These are phyloP conservation scores for Beverwykella pulmonaria DNA, from an alignment of 495 filamentous ascomycete species.

Conservation along the genomic window DNA sequence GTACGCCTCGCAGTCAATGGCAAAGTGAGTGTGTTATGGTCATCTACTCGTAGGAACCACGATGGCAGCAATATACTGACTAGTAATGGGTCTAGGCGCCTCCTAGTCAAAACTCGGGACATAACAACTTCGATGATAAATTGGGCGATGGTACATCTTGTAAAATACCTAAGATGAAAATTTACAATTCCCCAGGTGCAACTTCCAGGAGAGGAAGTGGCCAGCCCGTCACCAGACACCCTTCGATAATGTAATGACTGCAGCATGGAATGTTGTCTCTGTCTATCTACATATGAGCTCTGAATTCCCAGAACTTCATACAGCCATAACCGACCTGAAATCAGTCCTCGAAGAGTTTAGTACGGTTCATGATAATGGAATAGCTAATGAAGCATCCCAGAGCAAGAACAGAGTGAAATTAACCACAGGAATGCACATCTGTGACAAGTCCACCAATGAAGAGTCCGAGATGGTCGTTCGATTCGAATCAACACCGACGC, in stretches of 20 bases:
- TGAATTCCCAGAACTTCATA: constrained; percentile 17
- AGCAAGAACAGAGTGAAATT: constrained; percentile 2
- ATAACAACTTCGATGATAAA: neutral
- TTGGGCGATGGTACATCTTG: neutral
- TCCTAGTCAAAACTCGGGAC: neutral
- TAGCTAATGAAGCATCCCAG: neutral
- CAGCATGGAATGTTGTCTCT: constrained; percentile 23
- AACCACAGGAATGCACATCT: no score
- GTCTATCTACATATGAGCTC: constrained; percentile 10
- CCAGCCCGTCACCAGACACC: constrained; percentile 7
- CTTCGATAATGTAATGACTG: constrained; percentile 26
- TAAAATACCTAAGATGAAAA: neutral
- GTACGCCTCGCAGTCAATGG: neutral
- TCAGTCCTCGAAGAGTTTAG: constrained; percentile 13
- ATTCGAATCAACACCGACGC: neutral
- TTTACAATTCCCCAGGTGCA: neutral
- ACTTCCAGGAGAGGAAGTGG: neutral
- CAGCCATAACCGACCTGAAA: constrained; percentile 11
- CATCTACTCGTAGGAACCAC: neutral
- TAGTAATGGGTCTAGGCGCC: neutral
- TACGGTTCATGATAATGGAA: neutral
- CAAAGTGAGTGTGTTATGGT: constrained; percentile 1
- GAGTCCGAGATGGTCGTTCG: neutral
- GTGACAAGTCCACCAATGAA: no score
- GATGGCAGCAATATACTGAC: neutral